These are phyloP conservation scores for Aquanectria penicillioides DNA, from an alignment of 2,329 filamentous ascomycete genomes.

Conservation along the genomic window DNA sequence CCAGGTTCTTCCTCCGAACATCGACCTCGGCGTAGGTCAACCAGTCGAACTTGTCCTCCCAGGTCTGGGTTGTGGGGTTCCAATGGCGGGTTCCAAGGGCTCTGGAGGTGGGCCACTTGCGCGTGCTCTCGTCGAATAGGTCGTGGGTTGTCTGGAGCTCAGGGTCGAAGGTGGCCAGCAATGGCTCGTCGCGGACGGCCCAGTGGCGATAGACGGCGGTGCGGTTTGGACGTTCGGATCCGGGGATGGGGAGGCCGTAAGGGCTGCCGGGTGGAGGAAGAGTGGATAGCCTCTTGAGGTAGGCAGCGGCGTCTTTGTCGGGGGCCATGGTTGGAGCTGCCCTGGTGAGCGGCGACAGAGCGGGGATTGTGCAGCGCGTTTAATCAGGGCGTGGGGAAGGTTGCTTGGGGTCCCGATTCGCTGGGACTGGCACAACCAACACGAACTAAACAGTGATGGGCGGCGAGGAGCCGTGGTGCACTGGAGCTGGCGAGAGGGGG, in stretches of 20 bases:
- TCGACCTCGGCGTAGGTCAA: constrained; percentile 83
- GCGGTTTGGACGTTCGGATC: constrained; percentile 77
- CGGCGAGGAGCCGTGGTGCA: neutral
- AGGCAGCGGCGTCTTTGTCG: constrained; percentile 48
- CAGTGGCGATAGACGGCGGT: constrained; percentile 85
- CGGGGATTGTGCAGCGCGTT: too few relatives aligned
- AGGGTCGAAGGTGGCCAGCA: constrained; percentile 79
- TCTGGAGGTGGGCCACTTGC: constrained; percentile 70
- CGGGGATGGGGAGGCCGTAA: constrained; percentile 81
- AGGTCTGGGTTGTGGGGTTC: constrained; percentile 78
- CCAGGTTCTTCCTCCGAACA: constrained; percentile 82
- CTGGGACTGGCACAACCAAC: neutral
- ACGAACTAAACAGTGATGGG: neutral
- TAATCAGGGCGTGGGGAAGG: too few relatives aligned
- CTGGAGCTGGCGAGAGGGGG: neutral
- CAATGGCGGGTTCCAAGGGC: constrained; percentile 86
- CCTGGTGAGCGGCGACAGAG: constrained; percentile 17
- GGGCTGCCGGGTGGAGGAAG: constrained; percentile 79
- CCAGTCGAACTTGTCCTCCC: constrained; percentile 81
- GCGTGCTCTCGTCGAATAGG: constrained; percentile 76
- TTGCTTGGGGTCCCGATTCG: neutral
- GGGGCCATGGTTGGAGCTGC: constrained; percentile 43
- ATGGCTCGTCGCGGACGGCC: constrained; percentile 75
- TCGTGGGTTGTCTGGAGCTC: constrained; percentile 79
- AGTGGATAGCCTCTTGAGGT: constrained; percentile 63